phyloP scores from a whole-genome alignment of 805 yeast species.

The Myxozyma udenii region DNA sequence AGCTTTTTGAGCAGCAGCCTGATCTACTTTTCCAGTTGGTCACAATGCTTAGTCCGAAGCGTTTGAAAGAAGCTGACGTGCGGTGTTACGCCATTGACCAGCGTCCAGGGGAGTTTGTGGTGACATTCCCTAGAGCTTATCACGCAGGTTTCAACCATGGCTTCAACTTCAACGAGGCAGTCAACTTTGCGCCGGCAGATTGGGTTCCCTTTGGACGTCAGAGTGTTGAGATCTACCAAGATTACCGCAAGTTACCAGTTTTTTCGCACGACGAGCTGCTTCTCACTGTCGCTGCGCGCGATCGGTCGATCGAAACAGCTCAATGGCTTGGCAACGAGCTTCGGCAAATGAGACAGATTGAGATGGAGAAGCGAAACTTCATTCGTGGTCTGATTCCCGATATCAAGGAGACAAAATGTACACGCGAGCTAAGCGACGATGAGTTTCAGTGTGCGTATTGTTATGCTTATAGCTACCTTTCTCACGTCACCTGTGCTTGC shows the following conservation, averaged over 20 bases:
- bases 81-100: slow-evolving; percentile 61
- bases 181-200: slow-evolving; percentile 43
- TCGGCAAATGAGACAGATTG: slow-evolving; percentile 16
- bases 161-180: slow-evolving; percentile 53
- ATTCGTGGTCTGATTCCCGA: slow-evolving; percentile 11
- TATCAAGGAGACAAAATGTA: slow-evolving; percentile 2
- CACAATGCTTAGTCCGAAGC: slow-evolving; percentile 71
- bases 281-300: slow-evolving; percentile 25
- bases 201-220: slow-evolving; percentile 40
- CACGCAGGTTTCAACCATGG: slow-evolving; percentile 91
- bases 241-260: slow-evolving; percentile 36
- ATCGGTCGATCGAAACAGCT: slow-evolving; percentile 29
- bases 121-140: slow-evolving; percentile 85
- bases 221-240: slow-evolving; percentile 35
- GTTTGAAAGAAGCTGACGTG: slow-evolving; percentile 47
- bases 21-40: slow-evolving; percentile 84
- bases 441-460: slow-evolving; percentile 31
- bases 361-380: slow-evolving; percentile 14
- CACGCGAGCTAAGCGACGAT: slow-evolving; percentile 1
- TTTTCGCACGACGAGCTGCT: slow-evolving; percentile 41
- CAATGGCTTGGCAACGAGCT: slow-evolving; percentile 32
- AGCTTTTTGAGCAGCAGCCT: slow-evolving; percentile 76
- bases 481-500: slow-evolving; percentile 21
- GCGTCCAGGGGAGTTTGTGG: slow-evolving; percentile 72
- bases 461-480: slow-evolving; percentile 30